phyloP scores from a whole-genome alignment of 1,284 basidiomycete genomes.

The Termitomyces sp. region DNA sequence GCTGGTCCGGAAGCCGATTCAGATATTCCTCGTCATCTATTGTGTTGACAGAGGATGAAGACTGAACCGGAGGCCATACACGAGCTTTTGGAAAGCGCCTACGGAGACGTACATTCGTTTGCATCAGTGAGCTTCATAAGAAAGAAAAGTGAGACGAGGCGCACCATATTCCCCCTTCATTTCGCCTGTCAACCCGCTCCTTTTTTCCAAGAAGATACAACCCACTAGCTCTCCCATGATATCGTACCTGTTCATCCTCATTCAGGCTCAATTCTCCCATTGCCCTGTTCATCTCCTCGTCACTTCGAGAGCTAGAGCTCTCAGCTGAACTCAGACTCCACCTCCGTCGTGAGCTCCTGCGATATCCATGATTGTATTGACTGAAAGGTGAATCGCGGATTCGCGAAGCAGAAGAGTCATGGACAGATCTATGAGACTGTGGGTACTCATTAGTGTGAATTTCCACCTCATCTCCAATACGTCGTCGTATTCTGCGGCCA shows the following conservation, averaged over 20 bases:
- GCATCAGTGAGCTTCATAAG: conserved; percentile 1
- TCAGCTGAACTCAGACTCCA: conserved; percentile 27
- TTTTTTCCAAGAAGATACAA: conserved; percentile 68
- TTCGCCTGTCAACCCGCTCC: conserved; percentile 56
- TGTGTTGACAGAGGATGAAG: conserved; percentile 23
- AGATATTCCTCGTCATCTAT: conserved; percentile 34
- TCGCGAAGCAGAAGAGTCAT: conserved; percentile 4
- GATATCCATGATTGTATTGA: background rate
- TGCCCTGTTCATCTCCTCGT: conserved; percentile 59
- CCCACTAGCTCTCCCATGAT: conserved; percentile 77
- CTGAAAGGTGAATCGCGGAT: conserved; percentile 1
- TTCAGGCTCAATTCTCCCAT: conserved; percentile 82
- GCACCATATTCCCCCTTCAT: conserved; percentile 77
- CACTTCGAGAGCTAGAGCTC: conserved; percentile 35
- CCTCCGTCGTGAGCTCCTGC: conserved; percentile 12
- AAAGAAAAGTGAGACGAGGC: conserved; percentile 17
- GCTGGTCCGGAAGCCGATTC: conserved; percentile 45
- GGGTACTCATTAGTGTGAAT: background rate
- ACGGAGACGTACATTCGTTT: background rate
- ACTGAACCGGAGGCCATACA: conserved; percentile 71
- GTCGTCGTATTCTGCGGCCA: conserved; percentile 15
- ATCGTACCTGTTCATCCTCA: conserved; percentile 76
- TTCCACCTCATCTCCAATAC: conserved; percentile 9
- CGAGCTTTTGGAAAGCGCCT: conserved; percentile 80
- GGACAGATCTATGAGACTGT: background rate